Evolutionary conservation across 257 asterid genomes (phyloP).

Genomic region (Nicotiana knightiana): DNA sequence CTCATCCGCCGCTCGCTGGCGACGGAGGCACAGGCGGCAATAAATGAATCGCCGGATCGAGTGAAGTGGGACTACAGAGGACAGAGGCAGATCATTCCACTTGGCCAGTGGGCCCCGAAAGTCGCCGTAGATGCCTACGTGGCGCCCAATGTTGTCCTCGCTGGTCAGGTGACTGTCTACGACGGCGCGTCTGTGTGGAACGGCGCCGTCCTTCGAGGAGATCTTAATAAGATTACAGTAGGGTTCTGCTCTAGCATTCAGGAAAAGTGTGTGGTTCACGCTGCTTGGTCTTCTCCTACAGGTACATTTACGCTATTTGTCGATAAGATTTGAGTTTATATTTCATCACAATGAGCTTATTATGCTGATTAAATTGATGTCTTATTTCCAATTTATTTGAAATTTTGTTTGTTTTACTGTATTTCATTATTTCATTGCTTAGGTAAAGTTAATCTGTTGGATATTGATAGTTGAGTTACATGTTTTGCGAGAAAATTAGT

Average conservation of each 20-base stretch:
- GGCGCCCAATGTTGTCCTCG: constrained; percentile 88
- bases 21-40: constrained; percentile 38
- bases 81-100: constrained; percentile 65
- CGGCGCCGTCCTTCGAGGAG: constrained; percentile 77
- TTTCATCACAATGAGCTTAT: too few relatives aligned
- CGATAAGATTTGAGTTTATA: neutral
- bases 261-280: constrained; percentile 77
- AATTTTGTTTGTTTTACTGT: neutral
- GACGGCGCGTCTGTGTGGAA: constrained; percentile 94
- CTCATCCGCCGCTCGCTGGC: constrained; percentile 38
- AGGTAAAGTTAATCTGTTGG: neutral
- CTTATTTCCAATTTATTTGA: neutral
- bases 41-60: constrained; percentile 57
- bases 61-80: constrained; percentile 94
- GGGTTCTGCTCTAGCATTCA: constrained; percentile 88
- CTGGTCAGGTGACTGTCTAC: constrained; percentile 84
- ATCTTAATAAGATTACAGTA: constrained; percentile 73
- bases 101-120: constrained; percentile 89
- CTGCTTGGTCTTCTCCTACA: constrained; percentile 92
- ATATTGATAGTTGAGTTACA: neutral
- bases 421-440: neutral
- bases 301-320: constrained; percentile 25
- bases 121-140: constrained; percentile 90
- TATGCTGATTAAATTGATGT: too few relatives aligned
- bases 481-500: neutral